These are phyloP conservation scores for Plasmodium coatneyi DNA, from an alignment of 169 alveolate genomes.

Conservation along the genomic window DNA sequence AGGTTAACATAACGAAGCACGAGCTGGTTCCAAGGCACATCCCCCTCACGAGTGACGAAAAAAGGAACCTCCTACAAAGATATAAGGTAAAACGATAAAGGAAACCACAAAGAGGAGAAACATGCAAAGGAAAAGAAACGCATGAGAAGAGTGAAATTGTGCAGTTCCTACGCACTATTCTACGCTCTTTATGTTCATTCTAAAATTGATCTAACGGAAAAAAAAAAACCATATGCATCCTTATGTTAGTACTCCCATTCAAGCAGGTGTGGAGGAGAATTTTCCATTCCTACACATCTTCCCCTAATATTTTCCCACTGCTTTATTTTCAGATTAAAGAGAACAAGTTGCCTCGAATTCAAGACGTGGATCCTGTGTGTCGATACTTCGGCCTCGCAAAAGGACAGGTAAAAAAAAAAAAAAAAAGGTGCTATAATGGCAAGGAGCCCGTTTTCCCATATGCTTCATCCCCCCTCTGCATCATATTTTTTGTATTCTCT, in stretches of 20 bases:
- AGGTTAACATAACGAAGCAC: slow-evolving; percentile 97
- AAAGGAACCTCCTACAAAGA: slow-evolving; percentile 91
- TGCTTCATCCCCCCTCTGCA: not conserved
- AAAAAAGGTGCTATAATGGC: not conserved
- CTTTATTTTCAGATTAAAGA: slow-evolving; percentile 90
- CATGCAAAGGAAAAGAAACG: not conserved
- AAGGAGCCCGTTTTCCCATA: not conserved
- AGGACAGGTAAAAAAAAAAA: slow-evolving; percentile 89
- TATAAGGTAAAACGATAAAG: slow-evolving; percentile 85
- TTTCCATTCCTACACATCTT: not conserved
- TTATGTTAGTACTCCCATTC: not conserved
- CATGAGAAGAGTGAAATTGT: not conserved
- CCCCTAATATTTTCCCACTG: not conserved
- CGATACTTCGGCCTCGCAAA: slow-evolving; percentile 94
- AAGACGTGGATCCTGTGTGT: slow-evolving; percentile 96
- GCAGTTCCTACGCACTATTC: not conserved
- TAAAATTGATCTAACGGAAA: not conserved
- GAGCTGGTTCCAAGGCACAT: slow-evolving; percentile 98
- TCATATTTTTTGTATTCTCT: not conserved
- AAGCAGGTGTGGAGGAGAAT: not conserved
- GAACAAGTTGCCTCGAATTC: slow-evolving; percentile 96
- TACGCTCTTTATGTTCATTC: not conserved
- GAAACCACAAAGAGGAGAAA: not conserved
- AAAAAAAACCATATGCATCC: not conserved
- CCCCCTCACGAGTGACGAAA: slow-evolving; percentile 94